phyloP scores from a whole-genome alignment of 257 asterid genomes.

The Solanum appendiculatum region DNA sequence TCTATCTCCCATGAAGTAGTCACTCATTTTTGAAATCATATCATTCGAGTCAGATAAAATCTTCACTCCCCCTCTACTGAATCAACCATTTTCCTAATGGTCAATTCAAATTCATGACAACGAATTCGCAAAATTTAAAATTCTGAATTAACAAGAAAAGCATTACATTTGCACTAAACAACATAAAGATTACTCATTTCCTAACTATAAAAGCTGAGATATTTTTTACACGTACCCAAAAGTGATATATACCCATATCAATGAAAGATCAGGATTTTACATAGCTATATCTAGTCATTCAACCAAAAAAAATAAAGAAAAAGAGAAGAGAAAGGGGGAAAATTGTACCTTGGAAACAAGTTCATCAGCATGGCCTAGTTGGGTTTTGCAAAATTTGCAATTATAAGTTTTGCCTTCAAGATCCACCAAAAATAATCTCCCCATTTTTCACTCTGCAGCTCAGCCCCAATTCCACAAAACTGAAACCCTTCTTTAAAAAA shows the following conservation, averaged over 20 bases:
- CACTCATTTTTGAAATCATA: background rate
- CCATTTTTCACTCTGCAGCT: constrained; percentile 32
- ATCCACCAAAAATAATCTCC: constrained; percentile 54
- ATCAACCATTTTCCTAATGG: background rate
- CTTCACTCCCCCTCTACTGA: background rate
- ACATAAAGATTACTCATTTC: background rate
- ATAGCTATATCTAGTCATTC: background rate
- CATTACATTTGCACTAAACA: background rate
- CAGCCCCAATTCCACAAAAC: background rate
- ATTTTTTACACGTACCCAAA: background rate
- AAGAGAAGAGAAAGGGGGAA: background rate
- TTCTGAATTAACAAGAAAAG: background rate
- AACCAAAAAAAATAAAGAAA: background rate
- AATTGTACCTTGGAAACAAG: constrained; percentile 39
- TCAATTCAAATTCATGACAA: background rate
- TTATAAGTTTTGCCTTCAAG: constrained; percentile 58
- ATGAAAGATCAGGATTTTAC: background rate
- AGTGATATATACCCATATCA: background rate
- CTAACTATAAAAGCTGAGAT: background rate
- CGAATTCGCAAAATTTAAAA: background rate
- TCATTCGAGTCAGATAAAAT: background rate
- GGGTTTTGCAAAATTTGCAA: constrained; percentile 75
- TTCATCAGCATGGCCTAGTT: constrained; percentile 39
- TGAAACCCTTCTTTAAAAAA: background rate
- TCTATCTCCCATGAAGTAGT: background rate